Conservation (phyloP, 257 asterid genomes). For the Vinca minor region DNA sequence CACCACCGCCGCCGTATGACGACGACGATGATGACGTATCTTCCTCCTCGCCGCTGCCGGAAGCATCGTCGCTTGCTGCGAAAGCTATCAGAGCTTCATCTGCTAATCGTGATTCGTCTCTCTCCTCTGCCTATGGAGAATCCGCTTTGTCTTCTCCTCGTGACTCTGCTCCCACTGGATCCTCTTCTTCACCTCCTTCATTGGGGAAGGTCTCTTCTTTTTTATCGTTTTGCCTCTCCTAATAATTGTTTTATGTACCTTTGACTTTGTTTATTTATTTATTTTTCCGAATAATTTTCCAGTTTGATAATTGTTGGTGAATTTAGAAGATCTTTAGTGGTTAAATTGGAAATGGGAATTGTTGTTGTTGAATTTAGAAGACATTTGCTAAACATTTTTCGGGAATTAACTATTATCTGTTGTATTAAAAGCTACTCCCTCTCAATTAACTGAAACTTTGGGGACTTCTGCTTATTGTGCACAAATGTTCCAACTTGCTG, state of each 20-base stretch:
- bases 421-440: no score
- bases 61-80: constrained; percentile 84
- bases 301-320: no score
- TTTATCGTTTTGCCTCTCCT: background rate
- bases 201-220: constrained; percentile 34
- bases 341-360: background rate
- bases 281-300: background rate
- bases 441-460: background rate
- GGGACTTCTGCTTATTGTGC: background rate
- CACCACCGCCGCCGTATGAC: constrained; percentile 21
- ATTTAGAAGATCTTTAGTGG: no score
- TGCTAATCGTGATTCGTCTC: constrained; percentile 80
- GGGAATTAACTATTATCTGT: no score
- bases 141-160: constrained; percentile 67
- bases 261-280: background rate
- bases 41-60: constrained; percentile 46
- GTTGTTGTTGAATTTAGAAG: background rate
- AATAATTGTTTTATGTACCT: no score
- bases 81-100: constrained; percentile 97
- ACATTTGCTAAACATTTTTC: background rate
- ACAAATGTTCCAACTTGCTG: background rate
- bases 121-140: constrained; percentile 76
- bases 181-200: constrained; percentile 39
- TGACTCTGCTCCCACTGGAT: constrained; percentile 23
- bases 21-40: constrained; percentile 31